Evolutionary conservation across 2,329 filamentous ascomycete species (phyloP).

Genomic region (Alternaria novae-zelandiae): DNA sequence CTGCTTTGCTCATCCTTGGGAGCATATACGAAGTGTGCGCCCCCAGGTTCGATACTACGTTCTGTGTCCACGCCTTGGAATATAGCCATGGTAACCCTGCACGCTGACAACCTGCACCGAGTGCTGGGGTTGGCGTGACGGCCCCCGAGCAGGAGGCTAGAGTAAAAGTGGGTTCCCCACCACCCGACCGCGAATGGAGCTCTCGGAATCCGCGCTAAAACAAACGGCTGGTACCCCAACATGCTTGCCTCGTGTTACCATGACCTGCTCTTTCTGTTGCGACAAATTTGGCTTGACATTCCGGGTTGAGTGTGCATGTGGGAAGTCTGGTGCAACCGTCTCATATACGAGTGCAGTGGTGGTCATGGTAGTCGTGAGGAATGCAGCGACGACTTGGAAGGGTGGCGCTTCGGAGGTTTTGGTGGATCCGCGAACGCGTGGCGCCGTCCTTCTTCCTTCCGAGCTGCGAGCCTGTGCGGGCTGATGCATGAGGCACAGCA

Average conservation of each 20-base stretch:
- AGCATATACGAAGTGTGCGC: not conserved
- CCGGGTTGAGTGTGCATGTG: slow-evolving; percentile 16
- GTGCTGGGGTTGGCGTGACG: slow-evolving; percentile 7
- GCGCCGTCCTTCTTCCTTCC: slow-evolving; percentile 6
- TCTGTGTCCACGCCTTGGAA: not conserved
- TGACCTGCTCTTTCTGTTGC: slow-evolving; percentile 18
- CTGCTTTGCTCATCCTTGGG: not conserved
- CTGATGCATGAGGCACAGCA: not conserved
- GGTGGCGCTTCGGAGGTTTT: slow-evolving; percentile 5
- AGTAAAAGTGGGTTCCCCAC: slow-evolving; percentile 14
- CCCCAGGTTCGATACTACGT: slow-evolving; percentile 14
- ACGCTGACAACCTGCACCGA: slow-evolving; percentile 16
- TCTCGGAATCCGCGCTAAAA: slow-evolving; percentile 29
- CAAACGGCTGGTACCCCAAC: slow-evolving; percentile 44
- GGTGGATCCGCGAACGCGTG: not conserved
- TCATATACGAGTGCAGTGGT: not conserved
- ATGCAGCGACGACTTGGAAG: not conserved
- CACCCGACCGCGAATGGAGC: slow-evolving; percentile 26
- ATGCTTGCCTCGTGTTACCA: slow-evolving; percentile 36
- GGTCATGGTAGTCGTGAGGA: not conserved
- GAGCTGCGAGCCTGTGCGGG: not conserved
- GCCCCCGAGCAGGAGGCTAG: not conserved
- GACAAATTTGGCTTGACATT: slow-evolving; percentile 7
- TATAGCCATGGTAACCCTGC: slow-evolving; percentile 9
- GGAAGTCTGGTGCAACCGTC: slow-evolving; percentile 6